Base-by-base conservation (phyloP, 305 asterid species). In the Solanum hybrid region DNA sequence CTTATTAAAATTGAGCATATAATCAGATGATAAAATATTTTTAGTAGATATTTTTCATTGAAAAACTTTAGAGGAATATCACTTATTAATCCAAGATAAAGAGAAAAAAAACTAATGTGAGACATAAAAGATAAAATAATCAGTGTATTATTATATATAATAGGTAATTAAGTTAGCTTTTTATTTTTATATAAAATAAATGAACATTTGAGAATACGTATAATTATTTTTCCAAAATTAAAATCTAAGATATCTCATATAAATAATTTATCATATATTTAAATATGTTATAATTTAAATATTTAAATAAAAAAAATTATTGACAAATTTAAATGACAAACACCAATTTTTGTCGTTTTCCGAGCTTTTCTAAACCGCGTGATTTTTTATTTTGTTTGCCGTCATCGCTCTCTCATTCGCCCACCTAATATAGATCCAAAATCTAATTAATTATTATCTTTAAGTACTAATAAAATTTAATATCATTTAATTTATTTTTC, bases 341-440 rank as follows among this genome's bases (percentile, higher is more conserved):
- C 37, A 10, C 26, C 6, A 42, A 81, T 24, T 42, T 40, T 82
- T 82, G 87, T 82, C 40, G 14, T 1, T 82, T 82, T 81, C 24
- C 1, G 8, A 22, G 3, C 12, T 88, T 89, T 90, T 34, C 89
- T 86, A 90, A 89, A 56, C 93, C 96, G 98, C 95, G 95, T 95
- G 92, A 7, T 42, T 26, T 38, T 8, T 38, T 9, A 26, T 40
- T 14, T 12, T 37, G 69, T 80, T 80, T n/a, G 88, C 72, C 93
- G 92, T 93, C 98, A 90, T 87, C 92, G 69, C 87, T 34, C 27
- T 17, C 89, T 87, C 45, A 85, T 69, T 91, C 91, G 81, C 82
- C 75, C 93, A 93, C 96, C 94, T 77, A 81, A 86, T 78, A 24
- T 7, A 60, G 31, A 69, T 69, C 51, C 40, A 45, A 60, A 72